Percentiles rank a stretch among this genome's conserved stretches.
phyloP scores from a whole-genome alignment of 177 flowering plant species.

The Tripterygium wilfordii region DNA sequence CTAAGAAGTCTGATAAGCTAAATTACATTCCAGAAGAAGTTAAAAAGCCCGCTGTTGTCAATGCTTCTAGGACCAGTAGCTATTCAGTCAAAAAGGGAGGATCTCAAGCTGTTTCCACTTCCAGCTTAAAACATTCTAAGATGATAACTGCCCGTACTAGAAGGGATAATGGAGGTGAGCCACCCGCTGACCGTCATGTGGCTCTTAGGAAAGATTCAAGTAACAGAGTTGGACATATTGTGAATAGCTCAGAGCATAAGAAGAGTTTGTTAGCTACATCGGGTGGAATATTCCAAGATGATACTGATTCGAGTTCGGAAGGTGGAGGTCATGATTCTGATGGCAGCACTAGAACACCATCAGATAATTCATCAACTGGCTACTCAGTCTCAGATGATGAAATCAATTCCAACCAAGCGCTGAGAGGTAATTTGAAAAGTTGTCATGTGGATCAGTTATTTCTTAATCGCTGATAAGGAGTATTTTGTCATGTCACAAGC shows the following conservation, averaged over 20 bases:
- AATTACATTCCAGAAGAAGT: conserved; percentile 5
- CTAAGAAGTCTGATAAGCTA: conserved; percentile 3
- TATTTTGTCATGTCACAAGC: too few species aligned
- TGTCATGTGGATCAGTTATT: too few species aligned
- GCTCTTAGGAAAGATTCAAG: conserved; percentile 13
- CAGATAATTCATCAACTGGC: conserved; percentile 45
- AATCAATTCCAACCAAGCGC: conserved; percentile 19
- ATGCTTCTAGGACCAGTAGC: conserved; percentile 9
- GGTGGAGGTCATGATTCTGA: conserved; percentile 30
- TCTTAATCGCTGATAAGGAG: too few species aligned
- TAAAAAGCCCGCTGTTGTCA: conserved; percentile 6
- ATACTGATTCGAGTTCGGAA: conserved; percentile 38
- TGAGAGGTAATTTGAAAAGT: conserved; percentile 28
- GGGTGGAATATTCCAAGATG: conserved; percentile 38
- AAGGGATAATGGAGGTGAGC: conserved; percentile 1
- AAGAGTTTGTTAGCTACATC: conserved; percentile 34
- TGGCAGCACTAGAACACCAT: conserved; percentile 43
- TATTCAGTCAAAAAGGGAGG: conserved; percentile 9
- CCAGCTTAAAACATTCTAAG: conserved; percentile 22
- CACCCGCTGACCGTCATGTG: conserved; percentile 7
- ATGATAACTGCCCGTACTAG: conserved; percentile 2
- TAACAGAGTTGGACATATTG: conserved; percentile 19
- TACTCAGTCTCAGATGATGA: conserved; percentile 43
- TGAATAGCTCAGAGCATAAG: conserved; percentile 20
- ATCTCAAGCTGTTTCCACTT: conserved; percentile 13